Percentiles rank a stretch among this genome's conserved stretches.
phyloP scores from a whole-genome alignment of 169 alveolate genomes.

The Ichthyophthirius multifiliis region DNA sequence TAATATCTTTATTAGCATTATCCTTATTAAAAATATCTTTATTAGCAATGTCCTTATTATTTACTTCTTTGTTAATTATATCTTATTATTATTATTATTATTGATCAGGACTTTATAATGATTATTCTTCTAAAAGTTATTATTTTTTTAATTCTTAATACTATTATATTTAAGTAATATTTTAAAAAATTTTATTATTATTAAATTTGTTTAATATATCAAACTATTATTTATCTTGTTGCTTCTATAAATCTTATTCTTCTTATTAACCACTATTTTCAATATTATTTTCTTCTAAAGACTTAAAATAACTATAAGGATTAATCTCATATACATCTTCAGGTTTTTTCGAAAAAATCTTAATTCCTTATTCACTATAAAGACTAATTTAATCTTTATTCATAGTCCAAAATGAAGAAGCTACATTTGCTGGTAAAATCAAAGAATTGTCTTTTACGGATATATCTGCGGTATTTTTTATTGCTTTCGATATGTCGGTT shows the following conservation, averaged over 20 bases:
- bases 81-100: no score
- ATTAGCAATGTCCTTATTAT: not conserved
- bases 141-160: no score
- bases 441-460: slow-evolving; percentile 54
- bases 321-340: slow-evolving; percentile 30
- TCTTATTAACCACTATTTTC: not conserved
- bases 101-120: no score
- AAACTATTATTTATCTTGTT: not conserved
- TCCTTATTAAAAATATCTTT: not conserved
- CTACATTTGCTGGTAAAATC: slow-evolving; percentile 43
- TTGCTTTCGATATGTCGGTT: slow-evolving; percentile 41
- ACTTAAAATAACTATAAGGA: slow-evolving; percentile 6
- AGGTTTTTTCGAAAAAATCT: slow-evolving; percentile 40
- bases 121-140: no score
- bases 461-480: slow-evolving; percentile 57
- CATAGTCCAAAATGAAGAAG: slow-evolving; percentile 62
- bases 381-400: slow-evolving; percentile 51
- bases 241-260: not conserved
- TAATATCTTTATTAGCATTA: not conserved
- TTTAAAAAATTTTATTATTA: no score
- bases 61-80: no score
- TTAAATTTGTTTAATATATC: not conserved
- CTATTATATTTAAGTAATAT: no score
- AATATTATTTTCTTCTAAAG: not conserved
- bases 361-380: slow-evolving; percentile 36